These are phyloP conservation scores for Phytopythium mirpurense DNA, from an alignment of 352 stramenopile species.

Conservation along the genomic window DNA sequence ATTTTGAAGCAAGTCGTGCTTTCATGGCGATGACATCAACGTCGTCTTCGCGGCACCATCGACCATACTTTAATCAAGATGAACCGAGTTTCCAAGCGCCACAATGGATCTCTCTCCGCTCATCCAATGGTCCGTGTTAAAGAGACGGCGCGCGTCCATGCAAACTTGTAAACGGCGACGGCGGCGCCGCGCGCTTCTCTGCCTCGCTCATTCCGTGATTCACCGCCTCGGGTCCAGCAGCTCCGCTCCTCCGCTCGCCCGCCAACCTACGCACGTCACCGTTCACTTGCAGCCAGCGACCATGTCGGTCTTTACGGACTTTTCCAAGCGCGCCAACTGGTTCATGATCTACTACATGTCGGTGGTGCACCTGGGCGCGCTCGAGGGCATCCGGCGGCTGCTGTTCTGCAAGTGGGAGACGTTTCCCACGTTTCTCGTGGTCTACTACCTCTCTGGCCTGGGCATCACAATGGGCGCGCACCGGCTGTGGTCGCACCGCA, in stretches of 20 bases:
- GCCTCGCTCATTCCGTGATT: constrained; percentile 2
- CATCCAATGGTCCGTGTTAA: background rate
- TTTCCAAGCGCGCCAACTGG: constrained; percentile 92
- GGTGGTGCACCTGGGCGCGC: constrained; percentile 88
- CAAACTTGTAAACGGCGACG: background rate
- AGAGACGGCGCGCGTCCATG: constrained; percentile 5
- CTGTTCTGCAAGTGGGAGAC: constrained; percentile 78
- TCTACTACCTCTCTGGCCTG: constrained; percentile 93
- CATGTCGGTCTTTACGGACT: constrained; percentile 58
- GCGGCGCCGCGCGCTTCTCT: background rate
- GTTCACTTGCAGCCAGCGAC: background rate
- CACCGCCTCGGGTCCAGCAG: background rate
- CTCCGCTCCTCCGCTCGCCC: background rate
- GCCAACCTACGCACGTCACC: background rate
- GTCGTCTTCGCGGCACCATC: background rate
- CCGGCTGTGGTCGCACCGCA: constrained; percentile 95
- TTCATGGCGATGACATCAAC: constrained; percentile 8
- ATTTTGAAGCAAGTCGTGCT: background rate
- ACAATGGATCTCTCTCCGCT: background rate
- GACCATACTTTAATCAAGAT: constrained; percentile 1
- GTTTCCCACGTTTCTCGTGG: constrained; percentile 77
- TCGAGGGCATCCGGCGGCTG: constrained; percentile 80
- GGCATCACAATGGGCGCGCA: constrained; percentile 97
- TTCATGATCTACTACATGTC: constrained; percentile 97
- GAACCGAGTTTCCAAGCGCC: background rate